Base-by-base conservation (phyloP, 2,329 filamentous ascomycete genomes). In the Ophiobolus disseminans region DNA sequence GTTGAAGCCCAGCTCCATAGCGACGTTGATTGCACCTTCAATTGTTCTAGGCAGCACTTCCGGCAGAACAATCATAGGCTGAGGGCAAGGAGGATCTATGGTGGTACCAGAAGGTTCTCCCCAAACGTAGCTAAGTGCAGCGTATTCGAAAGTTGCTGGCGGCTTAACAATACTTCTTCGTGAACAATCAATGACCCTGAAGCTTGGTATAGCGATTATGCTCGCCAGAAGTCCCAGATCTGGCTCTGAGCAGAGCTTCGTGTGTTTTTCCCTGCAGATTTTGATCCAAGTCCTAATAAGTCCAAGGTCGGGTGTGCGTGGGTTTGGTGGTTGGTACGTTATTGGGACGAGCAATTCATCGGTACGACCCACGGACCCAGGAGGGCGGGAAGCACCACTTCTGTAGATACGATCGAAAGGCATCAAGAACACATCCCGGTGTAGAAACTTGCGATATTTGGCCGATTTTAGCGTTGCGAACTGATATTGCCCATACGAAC, bases 81-180 rank as follows among this genome's bases (percentile, higher is more conserved):
- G n/a, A n/a, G n/a, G n/a, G n/a, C n/a, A n/a, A n/a, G n/a, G n/a
- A 28, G 34, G n/a, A 38, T 14, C 22, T 34, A 38, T 9, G 21
- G n/a, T 31, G 11, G 31, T 20, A n/a, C 17, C 25, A 14, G 16
- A 31, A 17, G 25, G 20, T n/a, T 46, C 25, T 30, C 36, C 44
- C 44, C 44, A 47, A 3, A 47, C 44, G 14, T 40, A 47, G 35
- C 44, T 47, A 13, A 47, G 23, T 5, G 44, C 44, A 4, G 22
- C 44, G 26, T 45, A 45, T 44, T 39, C 13, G 22, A 14, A 39
- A 11, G 13, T 11, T 23, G n/a, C 17, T 2, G 22, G 21, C 2
- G 36, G n/a, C 20, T 16, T 14, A n/a, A 39, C 13, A 14, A 39
- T 39, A 9, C 5, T 16, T 16, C 22, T 25, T 17, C 21, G 11